phyloP scores from a whole-genome alignment of 768 basidiomycete species.

The Termitomyces sp. region DNA sequence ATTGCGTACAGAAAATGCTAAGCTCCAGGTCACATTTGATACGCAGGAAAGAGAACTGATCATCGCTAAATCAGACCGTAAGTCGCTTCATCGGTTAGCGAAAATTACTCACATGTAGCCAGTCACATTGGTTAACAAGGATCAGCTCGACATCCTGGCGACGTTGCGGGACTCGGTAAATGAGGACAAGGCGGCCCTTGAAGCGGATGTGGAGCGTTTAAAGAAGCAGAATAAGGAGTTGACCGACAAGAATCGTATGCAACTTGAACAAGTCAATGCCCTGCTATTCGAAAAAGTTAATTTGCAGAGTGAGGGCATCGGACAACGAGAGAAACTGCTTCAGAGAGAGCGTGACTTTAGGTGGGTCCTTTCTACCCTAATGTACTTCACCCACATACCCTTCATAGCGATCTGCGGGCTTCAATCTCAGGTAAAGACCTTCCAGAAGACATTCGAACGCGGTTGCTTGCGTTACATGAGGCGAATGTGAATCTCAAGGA shows the following conservation, averaged over 20 bases:
- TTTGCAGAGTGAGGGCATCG: conserved; percentile 86
- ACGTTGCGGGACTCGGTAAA: conserved; percentile 84
- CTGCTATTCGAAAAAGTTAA: conserved; percentile 90
- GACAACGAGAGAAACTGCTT: conserved; percentile 80
- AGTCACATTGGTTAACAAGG: conserved; percentile 92
- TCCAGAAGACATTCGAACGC: conserved; percentile 77
- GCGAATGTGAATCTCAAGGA: conserved; percentile 70
- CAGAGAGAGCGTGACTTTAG: conserved; percentile 84
- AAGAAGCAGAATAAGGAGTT: conserved; percentile 66
- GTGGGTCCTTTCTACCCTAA: conserved; percentile 31
- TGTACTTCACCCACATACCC: neutral
- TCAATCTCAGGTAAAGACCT: conserved; percentile 73
- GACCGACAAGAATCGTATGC: conserved; percentile 82
- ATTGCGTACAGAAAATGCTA: conserved; percentile 61
- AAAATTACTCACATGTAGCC: neutral
- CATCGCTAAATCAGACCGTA: conserved; percentile 82
- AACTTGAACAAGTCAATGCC: conserved; percentile 80
- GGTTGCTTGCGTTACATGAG: conserved; percentile 70
- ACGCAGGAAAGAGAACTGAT: conserved; percentile 62
- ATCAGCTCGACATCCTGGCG: conserved; percentile 86
- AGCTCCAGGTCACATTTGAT: conserved; percentile 67
- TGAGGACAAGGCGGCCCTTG: conserved; percentile 77
- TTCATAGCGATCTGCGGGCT: conserved; percentile 65
- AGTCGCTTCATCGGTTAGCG: conserved; percentile 20
- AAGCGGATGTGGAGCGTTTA: conserved; percentile 58